These are phyloP conservation scores for Aureobasidium vineae DNA, from an alignment of 2,329 filamentous ascomycete species.

Conservation along the genomic window DNA sequence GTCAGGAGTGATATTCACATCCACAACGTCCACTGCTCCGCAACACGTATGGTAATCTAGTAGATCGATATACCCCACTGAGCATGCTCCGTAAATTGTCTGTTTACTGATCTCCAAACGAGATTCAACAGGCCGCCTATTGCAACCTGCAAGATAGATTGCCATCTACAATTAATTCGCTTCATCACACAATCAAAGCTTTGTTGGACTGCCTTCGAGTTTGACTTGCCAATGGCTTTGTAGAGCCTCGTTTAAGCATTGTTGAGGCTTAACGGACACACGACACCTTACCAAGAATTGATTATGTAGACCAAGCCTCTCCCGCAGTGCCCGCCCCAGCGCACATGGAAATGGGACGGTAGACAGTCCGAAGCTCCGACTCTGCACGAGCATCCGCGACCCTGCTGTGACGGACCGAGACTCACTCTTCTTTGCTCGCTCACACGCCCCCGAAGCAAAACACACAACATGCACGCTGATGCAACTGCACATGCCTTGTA, in stretches of 20 bases:
- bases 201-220: not conserved
- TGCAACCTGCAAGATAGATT: not conserved
- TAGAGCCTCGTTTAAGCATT: not conserved
- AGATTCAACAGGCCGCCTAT: not conserved
- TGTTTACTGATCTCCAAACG: not conserved
- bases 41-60: not conserved
- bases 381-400: not conserved
- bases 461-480: not conserved
- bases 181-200: not conserved
- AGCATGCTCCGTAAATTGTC: not conserved
- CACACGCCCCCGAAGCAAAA: not conserved
- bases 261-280: not conserved
- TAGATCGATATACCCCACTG: not conserved
- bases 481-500: not conserved
- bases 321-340: not conserved
- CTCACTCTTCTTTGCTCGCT: not conserved
- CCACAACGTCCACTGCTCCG: not conserved
- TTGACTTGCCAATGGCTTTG: not conserved
- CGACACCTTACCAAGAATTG: slow-evolving; percentile 14
- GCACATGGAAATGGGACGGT: not conserved
- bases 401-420: not conserved
- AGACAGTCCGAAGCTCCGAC: not conserved
- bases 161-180: not conserved
- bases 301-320: not conserved
- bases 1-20: not conserved